Percentiles rank a stretch among this genome's conserved stretches.
Evolutionary conservation across 108 stramenopile genomes (phyloP).

Genomic region (Conticribra weissflogii): DNA sequence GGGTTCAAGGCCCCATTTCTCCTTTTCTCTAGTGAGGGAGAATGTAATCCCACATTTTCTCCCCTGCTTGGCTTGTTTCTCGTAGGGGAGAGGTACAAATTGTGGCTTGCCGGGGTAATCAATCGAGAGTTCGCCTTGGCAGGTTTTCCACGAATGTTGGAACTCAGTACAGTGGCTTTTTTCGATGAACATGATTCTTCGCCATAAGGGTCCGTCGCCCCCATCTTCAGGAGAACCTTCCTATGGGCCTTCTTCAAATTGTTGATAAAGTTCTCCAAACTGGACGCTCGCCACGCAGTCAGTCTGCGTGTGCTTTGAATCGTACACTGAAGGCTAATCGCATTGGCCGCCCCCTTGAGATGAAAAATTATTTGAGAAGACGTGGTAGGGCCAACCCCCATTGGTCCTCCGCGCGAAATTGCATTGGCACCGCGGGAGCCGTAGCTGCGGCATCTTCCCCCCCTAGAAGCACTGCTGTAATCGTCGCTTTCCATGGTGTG

Average conservation of each 20-base stretch:
- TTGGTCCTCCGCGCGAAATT: not conserved
- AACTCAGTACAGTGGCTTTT: not conserved
- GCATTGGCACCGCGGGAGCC: too few species aligned
- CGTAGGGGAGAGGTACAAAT: not conserved
- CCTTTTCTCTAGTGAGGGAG: not conserved
- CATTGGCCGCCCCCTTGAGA: not conserved
- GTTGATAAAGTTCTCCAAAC: slow-evolving; percentile 2
- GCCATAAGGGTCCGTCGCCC: not conserved
- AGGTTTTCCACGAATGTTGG: not conserved
- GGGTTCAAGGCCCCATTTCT: too few species aligned
- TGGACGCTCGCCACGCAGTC: not conserved
- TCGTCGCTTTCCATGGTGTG: not conserved
- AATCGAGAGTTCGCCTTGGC: not conserved
- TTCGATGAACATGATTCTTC: not conserved
- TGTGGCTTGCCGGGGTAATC: not conserved
- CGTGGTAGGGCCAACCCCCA: too few species aligned
- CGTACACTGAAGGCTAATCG: not conserved
- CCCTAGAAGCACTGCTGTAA: not conserved
- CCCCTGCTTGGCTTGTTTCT: not conserved
- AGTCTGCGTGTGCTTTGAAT: not conserved
- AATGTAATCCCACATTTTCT: not conserved
- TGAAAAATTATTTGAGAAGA: not conserved
- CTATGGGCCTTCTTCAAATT: slow-evolving; percentile 5
- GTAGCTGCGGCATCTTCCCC: not conserved
- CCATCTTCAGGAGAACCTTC: not conserved